Conservation (phyloP, 495 filamentous ascomycete species). For the Niebla homalea region DNA sequence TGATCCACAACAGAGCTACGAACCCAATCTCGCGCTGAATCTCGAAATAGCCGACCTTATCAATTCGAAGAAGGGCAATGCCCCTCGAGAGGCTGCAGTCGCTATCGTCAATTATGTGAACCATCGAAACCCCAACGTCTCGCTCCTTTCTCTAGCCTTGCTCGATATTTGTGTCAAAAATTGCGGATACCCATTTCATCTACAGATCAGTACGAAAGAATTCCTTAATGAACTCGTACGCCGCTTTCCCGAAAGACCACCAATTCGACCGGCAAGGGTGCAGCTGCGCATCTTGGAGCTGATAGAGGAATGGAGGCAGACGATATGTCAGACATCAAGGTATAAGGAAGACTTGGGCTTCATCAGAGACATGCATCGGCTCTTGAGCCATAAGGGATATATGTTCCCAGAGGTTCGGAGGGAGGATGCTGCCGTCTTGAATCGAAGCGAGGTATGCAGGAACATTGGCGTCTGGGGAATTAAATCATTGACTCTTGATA, state of each 20-base stretch:
- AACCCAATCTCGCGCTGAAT: constrained; percentile 90
- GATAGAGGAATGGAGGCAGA: constrained; percentile 96
- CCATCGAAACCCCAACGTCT: constrained; percentile 88
- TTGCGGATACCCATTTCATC: constrained; percentile 97
- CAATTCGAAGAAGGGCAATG: constrained; percentile 94
- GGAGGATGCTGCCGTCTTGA: constrained; percentile 93
- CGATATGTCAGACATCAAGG: constrained; percentile 92
- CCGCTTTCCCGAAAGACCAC: constrained; percentile 86
- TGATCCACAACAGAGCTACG: constrained; percentile 87
- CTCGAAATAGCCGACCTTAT: constrained; percentile 94
- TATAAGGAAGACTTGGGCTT: constrained; percentile 96
- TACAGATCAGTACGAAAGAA: constrained; percentile 97
- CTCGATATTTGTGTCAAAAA: constrained; percentile 99
- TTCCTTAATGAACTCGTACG: constrained; percentile 97
- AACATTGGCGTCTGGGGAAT: neutral
- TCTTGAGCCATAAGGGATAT: constrained; percentile 94
- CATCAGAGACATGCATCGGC: constrained; percentile 93
- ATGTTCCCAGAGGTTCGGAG: constrained; percentile 79
- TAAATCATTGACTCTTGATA: constrained; percentile 32
- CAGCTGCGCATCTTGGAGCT: constrained; percentile 88
- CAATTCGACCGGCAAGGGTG: constrained; percentile 69
- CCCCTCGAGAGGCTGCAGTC: constrained; percentile 88
- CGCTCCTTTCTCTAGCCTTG: constrained; percentile 72
- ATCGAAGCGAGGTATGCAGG: constrained; percentile 81
- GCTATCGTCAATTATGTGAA: constrained; percentile 92